Evolutionary conservation across 441 rosid species (phyloP).

Genomic region (Adansonia grandidieri): DNA sequence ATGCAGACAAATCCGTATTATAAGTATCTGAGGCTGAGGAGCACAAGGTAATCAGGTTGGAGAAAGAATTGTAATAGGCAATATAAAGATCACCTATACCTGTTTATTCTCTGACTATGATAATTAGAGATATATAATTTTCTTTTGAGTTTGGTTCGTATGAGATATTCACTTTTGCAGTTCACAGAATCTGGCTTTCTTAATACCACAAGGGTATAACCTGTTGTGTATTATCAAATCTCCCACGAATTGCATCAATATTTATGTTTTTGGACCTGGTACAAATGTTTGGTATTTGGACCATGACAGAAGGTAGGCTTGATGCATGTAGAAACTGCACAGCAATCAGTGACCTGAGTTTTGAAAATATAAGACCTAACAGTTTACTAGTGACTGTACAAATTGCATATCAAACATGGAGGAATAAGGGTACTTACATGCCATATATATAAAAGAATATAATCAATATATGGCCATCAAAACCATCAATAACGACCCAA

Average conservation of each 20-base stretch:
- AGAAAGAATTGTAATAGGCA: conserved; percentile 2
- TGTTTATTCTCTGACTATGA: neutral
- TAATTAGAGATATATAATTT: neutral
- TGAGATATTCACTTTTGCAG: conserved; percentile 1
- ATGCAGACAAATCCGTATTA: neutral
- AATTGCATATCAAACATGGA: neutral
- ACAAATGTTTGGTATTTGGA: conserved; percentile 12
- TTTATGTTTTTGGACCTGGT: neutral
- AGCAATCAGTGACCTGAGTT: conserved; percentile 7
- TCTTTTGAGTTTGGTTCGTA: neutral
- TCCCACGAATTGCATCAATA: neutral
- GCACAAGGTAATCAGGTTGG: neutral
- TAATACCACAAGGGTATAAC: neutral
- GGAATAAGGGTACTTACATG: conserved; percentile 13
- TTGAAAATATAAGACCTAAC: conserved; percentile 5
- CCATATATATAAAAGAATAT: neutral
- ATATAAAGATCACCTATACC: neutral
- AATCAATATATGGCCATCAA: neutral
- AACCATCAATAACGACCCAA: conserved; percentile 7
- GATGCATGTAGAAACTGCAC: neutral
- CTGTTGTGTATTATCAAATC: neutral
- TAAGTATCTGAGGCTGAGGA: neutral
- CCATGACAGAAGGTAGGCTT: neutral
- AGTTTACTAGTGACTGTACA: conserved; percentile 9
- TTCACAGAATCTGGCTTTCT: conserved; percentile 3